Percentiles rank a stretch among this genome's conserved stretches.
These are phyloP conservation scores for Withania somnifera DNA, from an alignment of 305 asterid genomes.

Conservation along the genomic window DNA sequence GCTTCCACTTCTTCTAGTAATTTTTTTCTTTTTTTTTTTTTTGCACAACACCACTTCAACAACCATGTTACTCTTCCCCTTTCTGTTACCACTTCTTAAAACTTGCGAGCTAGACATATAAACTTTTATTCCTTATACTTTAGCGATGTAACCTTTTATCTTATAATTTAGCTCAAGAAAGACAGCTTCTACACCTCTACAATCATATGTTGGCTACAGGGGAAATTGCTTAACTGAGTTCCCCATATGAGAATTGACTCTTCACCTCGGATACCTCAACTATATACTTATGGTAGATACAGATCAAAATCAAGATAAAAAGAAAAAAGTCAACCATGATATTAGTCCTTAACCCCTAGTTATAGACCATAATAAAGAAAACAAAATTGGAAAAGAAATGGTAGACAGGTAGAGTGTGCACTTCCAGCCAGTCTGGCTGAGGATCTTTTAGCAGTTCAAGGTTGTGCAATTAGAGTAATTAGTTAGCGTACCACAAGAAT, in stretches of 20 bases:
- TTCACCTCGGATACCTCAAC: not conserved
- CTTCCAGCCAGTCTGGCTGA: not conserved
- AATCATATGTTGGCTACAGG: not conserved
- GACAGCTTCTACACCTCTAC: not conserved
- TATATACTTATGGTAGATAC: not conserved
- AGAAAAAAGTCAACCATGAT: not conserved
- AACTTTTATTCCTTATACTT: too few relatives aligned
- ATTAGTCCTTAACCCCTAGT: not conserved
- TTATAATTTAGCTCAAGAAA: not conserved
- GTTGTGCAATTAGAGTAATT: not conserved
- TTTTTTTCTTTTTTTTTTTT: not conserved
- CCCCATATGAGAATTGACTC: not conserved
- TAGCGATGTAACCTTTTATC: not conserved
- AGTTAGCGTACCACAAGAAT: not conserved
- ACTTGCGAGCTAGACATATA: too few relatives aligned
- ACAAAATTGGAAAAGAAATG: not conserved
- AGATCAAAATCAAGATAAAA: not conserved
- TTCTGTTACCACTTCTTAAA: too few relatives aligned
- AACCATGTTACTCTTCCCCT: too few relatives aligned
- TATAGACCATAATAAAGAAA: not conserved
- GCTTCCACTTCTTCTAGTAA: not conserved
- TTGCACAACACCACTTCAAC: not conserved
- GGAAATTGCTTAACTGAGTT: not conserved
- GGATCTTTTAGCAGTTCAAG: not conserved
- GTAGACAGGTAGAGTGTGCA: not conserved